These are phyloP conservation scores for Hypomyces rosellus DNA, from an alignment of 2,329 filamentous ascomycete genomes.

Conservation along the genomic window DNA sequence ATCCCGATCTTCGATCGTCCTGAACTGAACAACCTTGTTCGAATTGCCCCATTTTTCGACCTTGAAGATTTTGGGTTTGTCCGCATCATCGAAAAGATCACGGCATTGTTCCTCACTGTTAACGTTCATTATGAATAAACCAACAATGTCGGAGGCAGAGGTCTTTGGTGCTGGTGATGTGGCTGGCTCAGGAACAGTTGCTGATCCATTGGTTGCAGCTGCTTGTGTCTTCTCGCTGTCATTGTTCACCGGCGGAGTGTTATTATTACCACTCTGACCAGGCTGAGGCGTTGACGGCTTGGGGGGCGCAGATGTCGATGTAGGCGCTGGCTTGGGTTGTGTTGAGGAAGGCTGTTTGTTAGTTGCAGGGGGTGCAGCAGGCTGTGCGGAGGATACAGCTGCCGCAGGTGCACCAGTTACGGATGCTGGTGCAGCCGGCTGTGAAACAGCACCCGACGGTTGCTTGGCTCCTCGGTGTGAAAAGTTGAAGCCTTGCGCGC, in stretches of 20 bases:
- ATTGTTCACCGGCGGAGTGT: slow-evolving; percentile 37
- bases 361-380: slow-evolving; percentile 25
- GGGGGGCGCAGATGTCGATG: slow-evolving; percentile 26
- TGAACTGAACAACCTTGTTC: slow-evolving; percentile 84
- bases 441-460: slow-evolving; percentile 36
- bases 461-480: slow-evolving; percentile 88
- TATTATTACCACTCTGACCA: slow-evolving; percentile 31
- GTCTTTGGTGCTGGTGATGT: slow-evolving; percentile 56
- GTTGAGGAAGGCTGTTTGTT: slow-evolving; percentile 33
- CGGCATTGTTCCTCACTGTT: slow-evolving; percentile 77
- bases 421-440: slow-evolving; percentile 3
- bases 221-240: slow-evolving; percentile 51
- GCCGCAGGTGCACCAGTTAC: neutral
- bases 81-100: slow-evolving; percentile 75
- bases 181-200: slow-evolving; percentile 44
- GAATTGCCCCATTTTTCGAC: slow-evolving; percentile 72
- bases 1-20: slow-evolving; percentile 71
- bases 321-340: slow-evolving; percentile 36
- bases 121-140: slow-evolving; percentile 84
- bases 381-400: slow-evolving; percentile 23
- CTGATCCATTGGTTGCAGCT: slow-evolving; percentile 45
- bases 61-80: slow-evolving; percentile 71
- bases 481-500: slow-evolving; percentile 98
- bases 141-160: slow-evolving; percentile 62
- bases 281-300: slow-evolving; percentile 46